A percentile compares a stretch with the other conserved stretches of the same genome.
phyloP scores from a whole-genome alignment of 139 green algal species.

The Picochlorum sp. region DNA sequence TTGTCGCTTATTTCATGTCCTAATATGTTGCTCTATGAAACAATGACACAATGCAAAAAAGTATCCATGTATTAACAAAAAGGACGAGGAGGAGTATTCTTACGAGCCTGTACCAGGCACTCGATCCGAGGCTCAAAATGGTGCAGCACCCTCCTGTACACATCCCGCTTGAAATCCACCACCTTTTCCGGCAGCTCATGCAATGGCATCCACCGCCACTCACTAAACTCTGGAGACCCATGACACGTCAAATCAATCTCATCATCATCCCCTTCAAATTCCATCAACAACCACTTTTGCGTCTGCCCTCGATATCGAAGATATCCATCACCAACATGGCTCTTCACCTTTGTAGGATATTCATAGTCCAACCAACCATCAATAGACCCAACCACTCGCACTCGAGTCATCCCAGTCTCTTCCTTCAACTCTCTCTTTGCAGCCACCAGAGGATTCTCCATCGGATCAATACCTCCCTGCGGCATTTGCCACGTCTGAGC shows the following conservation, averaged over 20 bases:
- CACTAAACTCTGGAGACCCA: slow-evolving; percentile 32
- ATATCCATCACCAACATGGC: neutral
- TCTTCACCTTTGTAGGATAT: slow-evolving; percentile 28
- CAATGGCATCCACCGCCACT: slow-evolving; percentile 33
- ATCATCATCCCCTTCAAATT: slow-evolving; percentile 31
- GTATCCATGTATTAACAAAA: neutral
- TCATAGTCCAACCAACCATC: slow-evolving; percentile 40
- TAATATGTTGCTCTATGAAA: too few relatives aligned
- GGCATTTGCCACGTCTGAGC: slow-evolving; percentile 48
- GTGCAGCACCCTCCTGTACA: slow-evolving; percentile 24
- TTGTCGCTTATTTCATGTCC: neutral
- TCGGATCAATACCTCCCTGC: slow-evolving; percentile 39
- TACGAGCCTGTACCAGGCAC: neutral
- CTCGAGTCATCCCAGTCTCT: slow-evolving; percentile 39
- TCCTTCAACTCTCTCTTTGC: slow-evolving; percentile 36
- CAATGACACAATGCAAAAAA: neutral
- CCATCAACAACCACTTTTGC: slow-evolving; percentile 41
- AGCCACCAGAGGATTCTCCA: slow-evolving; percentile 31
- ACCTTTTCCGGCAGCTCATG: slow-evolving; percentile 25
- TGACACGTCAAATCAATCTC: slow-evolving; percentile 36
- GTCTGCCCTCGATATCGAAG: slow-evolving; percentile 37
- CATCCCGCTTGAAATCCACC: slow-evolving; percentile 34
- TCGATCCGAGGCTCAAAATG: slow-evolving; percentile 21
- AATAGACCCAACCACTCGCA: slow-evolving; percentile 23
- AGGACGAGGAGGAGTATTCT: neutral